Evolutionary conservation across 495 filamentous ascomycete genomes (phyloP).

Genomic region (Staphylotrichum tortipilum): DNA sequence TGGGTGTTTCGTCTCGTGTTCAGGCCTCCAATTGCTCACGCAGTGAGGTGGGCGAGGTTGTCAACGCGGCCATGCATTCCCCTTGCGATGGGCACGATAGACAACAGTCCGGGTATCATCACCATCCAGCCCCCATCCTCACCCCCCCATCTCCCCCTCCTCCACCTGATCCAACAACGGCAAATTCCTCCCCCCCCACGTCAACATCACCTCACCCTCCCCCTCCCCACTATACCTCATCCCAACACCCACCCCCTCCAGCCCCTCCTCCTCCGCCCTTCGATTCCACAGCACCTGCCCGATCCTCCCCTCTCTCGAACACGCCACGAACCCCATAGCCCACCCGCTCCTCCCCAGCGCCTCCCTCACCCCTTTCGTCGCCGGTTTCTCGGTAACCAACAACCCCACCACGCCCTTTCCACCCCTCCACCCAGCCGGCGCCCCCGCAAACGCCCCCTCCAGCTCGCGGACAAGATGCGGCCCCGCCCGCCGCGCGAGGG

Average conservation of each 20-base stretch:
- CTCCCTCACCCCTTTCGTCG: constrained; percentile 51
- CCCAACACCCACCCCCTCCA: constrained; percentile 56
- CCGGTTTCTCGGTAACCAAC: constrained; percentile 42
- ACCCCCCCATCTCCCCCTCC: background rate
- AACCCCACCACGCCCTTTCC: constrained; percentile 50
- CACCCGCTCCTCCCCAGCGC: constrained; percentile 56
- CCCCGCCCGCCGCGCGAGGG: constrained; percentile 43
- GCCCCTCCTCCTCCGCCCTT: constrained; percentile 51
- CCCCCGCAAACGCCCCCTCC: constrained; percentile 67
- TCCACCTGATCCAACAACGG: background rate
- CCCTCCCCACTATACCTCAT: constrained; percentile 36
- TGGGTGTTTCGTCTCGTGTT: too few relatives aligned
- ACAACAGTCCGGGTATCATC: too few relatives aligned
- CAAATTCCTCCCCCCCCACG: constrained; percentile 48
- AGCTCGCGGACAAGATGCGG: constrained; percentile 73
- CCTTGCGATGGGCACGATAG: too few relatives aligned
- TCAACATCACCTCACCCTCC: constrained; percentile 39
- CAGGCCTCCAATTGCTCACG: too few relatives aligned
- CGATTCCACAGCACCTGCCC: constrained; percentile 65
- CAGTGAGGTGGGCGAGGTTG: too few relatives aligned
- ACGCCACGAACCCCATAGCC: constrained; percentile 54
- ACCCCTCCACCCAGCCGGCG: constrained; percentile 59
- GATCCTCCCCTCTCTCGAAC: constrained; percentile 41
- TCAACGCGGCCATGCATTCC: too few relatives aligned
- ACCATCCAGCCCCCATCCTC: background rate